These are phyloP conservation scores for Ceriops tagal DNA, from an alignment of 345 rosid genomes.

Conservation along the genomic window DNA sequence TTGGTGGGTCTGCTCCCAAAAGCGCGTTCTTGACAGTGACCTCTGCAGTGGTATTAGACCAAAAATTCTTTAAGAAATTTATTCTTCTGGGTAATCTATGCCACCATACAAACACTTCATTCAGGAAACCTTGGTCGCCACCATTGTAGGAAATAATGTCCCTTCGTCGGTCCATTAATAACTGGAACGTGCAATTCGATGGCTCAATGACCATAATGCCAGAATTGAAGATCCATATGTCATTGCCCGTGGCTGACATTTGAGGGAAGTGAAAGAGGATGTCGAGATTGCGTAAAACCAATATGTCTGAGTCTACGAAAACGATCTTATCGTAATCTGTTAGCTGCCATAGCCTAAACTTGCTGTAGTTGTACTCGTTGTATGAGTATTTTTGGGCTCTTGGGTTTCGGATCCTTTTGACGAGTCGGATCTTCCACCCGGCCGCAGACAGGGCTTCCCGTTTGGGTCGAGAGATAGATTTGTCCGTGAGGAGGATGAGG, in stretches of 20 bases:
- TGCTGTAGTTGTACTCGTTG: conserved; percentile 94
- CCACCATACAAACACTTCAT: conserved; percentile 94
- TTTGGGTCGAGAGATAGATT: conserved; percentile 62
- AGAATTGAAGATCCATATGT: conserved; percentile 78
- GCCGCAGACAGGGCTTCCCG: conserved; percentile 60
- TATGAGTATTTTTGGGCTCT: conserved; percentile 55
- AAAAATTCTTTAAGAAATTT: conserved; percentile 79
- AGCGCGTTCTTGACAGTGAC: conserved; percentile 63
- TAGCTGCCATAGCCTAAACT: conserved; percentile 88
- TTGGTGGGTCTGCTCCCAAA: conserved; percentile 71
- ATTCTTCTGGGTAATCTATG: conserved; percentile 78
- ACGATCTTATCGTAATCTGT: conserved; percentile 80
- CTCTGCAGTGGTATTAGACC: conserved; percentile 80
- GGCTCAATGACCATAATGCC: conserved; percentile 97
- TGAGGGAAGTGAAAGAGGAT: conserved; percentile 79
- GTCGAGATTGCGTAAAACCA: conserved; percentile 73
- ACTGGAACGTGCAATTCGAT: conserved; percentile 71
- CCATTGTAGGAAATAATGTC: conserved; percentile 89
- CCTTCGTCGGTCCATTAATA: conserved; percentile 51
- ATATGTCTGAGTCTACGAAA: conserved; percentile 85
- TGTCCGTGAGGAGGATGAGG: conserved; percentile 73
- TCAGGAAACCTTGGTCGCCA: conserved; percentile 88
- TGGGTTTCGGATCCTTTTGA: conserved; percentile 80
- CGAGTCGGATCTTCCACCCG: conserved; percentile 74
- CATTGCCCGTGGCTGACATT: conserved; percentile 89